These are phyloP conservation scores for Phytophthora parvispora DNA, from an alignment of 352 stramenopile species.

Conservation along the genomic window DNA sequence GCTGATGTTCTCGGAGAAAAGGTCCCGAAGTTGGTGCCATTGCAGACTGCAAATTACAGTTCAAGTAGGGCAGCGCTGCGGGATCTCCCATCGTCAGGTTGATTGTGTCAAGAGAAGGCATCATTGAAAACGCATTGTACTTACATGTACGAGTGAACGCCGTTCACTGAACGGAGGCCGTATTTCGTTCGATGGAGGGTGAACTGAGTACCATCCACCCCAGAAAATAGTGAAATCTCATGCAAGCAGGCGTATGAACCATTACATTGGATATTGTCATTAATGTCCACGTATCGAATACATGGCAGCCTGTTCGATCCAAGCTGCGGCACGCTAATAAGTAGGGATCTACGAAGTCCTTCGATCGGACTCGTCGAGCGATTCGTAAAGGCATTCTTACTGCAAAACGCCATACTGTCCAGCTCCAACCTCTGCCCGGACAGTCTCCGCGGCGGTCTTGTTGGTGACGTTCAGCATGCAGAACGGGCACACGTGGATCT, in stretches of 20 bases:
- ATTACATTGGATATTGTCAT: conserved; percentile 7
- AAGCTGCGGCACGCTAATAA: conserved; percentile 24
- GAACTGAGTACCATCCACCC: background rate
- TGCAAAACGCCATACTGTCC: conserved; percentile 27
- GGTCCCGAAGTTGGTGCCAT: too few relatives aligned
- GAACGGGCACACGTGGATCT: conserved; percentile 31
- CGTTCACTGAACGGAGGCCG: too few relatives aligned
- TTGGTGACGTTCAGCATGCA: conserved; percentile 24
- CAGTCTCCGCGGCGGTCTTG: conserved; percentile 20
- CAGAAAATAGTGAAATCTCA: too few relatives aligned
- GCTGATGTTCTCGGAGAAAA: too few relatives aligned
- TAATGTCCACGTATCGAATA: conserved; percentile 21
- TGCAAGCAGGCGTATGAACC: background rate
- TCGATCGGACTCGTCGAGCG: conserved; percentile 29
- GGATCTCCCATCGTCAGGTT: too few relatives aligned
- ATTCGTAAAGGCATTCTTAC: conserved; percentile 10
- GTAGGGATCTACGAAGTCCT: conserved; percentile 15
- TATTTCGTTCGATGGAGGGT: too few relatives aligned
- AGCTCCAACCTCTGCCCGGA: conserved; percentile 27
- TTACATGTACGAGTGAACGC: too few relatives aligned
- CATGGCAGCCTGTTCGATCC: conserved; percentile 11
- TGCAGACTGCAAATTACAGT: too few relatives aligned
- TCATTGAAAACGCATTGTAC: too few relatives aligned
- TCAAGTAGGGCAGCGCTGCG: too few relatives aligned
- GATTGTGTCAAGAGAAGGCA: too few relatives aligned